A percentile compares a stretch with the other conserved stretches of the same genome.
phyloP scores from a whole-genome alignment of 306 rosid genomes.

The Citrullus colocynthis region DNA sequence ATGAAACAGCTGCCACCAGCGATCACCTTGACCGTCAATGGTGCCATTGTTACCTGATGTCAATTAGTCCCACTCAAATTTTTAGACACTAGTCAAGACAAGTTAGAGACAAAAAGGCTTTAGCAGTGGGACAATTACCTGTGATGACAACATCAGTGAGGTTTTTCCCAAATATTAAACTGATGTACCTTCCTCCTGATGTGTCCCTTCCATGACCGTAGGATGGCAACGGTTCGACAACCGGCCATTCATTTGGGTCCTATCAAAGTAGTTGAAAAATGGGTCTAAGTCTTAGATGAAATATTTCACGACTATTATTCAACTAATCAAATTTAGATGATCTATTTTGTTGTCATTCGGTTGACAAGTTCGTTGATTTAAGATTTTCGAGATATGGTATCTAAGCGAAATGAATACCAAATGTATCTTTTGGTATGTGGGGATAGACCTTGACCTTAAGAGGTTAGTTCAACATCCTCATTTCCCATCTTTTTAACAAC shows the following conservation, averaged over 20 bases:
- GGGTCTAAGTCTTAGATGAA: neutral
- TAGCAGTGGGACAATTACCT: constrained; percentile 8
- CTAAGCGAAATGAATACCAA: neutral
- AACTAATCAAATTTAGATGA: neutral
- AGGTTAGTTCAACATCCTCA: neutral
- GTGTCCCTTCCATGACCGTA: constrained; percentile 40
- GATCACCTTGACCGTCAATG: constrained; percentile 32
- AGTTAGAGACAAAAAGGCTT: neutral
- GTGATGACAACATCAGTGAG: constrained; percentile 33
- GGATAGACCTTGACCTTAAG: neutral
- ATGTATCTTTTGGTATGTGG: neutral
- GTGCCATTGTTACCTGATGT: constrained; percentile 32
- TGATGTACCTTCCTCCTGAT: constrained; percentile 27
- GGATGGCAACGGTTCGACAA: constrained; percentile 28
- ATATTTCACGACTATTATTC: neutral
- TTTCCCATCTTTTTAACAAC: neutral
- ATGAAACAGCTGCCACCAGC: constrained; percentile 44
- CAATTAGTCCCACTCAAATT: neutral
- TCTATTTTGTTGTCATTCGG: neutral
- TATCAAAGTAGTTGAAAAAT: neutral
- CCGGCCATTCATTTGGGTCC: constrained; percentile 31
- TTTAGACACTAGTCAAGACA: neutral
- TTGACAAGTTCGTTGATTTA: neutral
- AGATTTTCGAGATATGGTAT: neutral
- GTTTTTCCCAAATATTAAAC: constrained; percentile 33